Conservation (phyloP, 2,329 filamentous ascomycete species). For the Aspergillus viridinutans region DNA sequence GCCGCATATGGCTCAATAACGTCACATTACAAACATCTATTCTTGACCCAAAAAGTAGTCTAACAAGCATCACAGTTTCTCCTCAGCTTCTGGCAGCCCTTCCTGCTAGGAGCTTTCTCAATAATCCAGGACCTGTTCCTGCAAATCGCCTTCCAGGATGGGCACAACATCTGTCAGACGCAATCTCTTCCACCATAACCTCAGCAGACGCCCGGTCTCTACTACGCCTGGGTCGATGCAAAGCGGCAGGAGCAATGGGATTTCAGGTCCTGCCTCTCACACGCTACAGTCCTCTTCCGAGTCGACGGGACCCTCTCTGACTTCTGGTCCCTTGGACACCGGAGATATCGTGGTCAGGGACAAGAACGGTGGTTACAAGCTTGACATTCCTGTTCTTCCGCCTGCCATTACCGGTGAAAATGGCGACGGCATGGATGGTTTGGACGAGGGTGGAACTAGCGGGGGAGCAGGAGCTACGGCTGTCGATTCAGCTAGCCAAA, state of each 20-base stretch:
- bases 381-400: slow-evolving; percentile 44
- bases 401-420: slow-evolving; percentile 33
- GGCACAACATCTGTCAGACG: slow-evolving; percentile 38
- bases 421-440: slow-evolving; percentile 40
- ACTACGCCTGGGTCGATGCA: slow-evolving; percentile 19
- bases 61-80: neutral
- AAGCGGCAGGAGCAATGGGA: slow-evolving; percentile 9
- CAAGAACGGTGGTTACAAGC: slow-evolving; percentile 45
- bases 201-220: slow-evolving; percentile 40
- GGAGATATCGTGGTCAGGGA: slow-evolving; percentile 49
- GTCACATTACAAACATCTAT: neutral
- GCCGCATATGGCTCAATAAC: neutral
- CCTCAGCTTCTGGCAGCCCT: neutral
- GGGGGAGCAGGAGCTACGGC: slow-evolving; percentile 53
- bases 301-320: slow-evolving; percentile 14
- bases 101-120: neutral
- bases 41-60: neutral
- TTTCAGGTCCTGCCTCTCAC: slow-evolving; percentile 22
- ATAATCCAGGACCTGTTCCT: neutral
- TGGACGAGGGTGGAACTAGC: slow-evolving; percentile 50
- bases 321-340: slow-evolving; percentile 26
- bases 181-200: slow-evolving; percentile 43
- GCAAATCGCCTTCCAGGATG: slow-evolving; percentile 13
- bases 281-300: slow-evolving; percentile 21
- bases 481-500: slow-evolving; percentile 49